Conservation (phyloP, 805 yeast species). For the Starmerella potacharoeniae region DNA sequence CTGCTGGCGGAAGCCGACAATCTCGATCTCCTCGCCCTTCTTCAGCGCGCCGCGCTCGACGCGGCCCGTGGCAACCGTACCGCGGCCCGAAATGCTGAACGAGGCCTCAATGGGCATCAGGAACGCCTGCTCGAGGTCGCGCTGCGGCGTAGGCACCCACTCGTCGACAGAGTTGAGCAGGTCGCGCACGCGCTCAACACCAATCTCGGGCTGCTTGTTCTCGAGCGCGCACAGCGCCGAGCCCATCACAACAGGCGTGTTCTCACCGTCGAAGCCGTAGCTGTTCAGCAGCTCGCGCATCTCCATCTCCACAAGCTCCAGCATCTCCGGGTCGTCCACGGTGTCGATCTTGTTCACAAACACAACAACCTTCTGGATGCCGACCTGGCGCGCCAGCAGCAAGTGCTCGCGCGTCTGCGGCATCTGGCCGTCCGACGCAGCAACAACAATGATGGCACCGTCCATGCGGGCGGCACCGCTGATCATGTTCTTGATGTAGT, state of each 20-base stretch:
- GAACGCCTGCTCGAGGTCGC: slow-evolving; percentile 94
- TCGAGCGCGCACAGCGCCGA: slow-evolving; percentile 96
- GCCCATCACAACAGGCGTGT: slow-evolving; percentile 96
- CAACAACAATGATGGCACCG: slow-evolving; percentile 98
- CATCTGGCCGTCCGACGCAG: slow-evolving; percentile 99
- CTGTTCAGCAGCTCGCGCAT: slow-evolving; percentile 89
- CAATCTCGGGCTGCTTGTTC: slow-evolving; percentile 79
- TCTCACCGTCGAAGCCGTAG: slow-evolving; percentile 96
- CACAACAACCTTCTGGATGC: slow-evolving; percentile 94
- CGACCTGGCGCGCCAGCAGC: slow-evolving; percentile 97
- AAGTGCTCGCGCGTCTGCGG: slow-evolving; percentile 99
- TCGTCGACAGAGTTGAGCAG: slow-evolving; percentile 87
- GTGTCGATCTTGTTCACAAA: slow-evolving; percentile 97
- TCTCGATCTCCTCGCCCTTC: slow-evolving; percentile 97
- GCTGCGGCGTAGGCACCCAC: slow-evolving; percentile 88
- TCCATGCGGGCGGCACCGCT: slow-evolving; percentile 99
- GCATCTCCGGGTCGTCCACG: slow-evolving; percentile 96
- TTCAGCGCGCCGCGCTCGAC: slow-evolving; percentile 95
- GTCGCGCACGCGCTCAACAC: slow-evolving; percentile 69
- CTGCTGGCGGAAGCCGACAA: slow-evolving; percentile 80
- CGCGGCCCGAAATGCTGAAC: slow-evolving; percentile 98
- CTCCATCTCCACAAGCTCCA: slow-evolving; percentile 99
- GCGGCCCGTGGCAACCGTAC: slow-evolving; percentile 98
- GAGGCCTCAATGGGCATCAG: slow-evolving; percentile 95
- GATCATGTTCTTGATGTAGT: slow-evolving; percentile 97